Evolutionary conservation across 1,284 basidiomycete genomes (phyloP).

Genomic region (Cystobasidium sp.): DNA sequence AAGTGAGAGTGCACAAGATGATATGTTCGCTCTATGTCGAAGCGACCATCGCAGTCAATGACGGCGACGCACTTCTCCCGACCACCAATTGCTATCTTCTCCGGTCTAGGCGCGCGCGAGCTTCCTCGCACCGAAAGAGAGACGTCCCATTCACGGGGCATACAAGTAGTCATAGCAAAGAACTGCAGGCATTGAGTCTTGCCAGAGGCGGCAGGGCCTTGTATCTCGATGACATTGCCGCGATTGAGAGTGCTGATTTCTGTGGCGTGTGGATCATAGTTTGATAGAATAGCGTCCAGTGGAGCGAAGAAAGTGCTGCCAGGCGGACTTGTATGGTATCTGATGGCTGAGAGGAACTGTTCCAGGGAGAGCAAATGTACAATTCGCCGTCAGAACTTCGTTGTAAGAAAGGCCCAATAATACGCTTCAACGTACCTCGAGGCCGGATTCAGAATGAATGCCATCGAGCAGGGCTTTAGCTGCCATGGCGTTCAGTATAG

Average conservation of each 20-base stretch:
- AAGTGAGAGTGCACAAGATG: slow-evolving; percentile 62
- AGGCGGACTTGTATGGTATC: slow-evolving; percentile 36
- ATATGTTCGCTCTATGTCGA: slow-evolving; percentile 65
- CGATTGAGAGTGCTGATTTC: slow-evolving; percentile 56
- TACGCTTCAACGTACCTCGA: background rate
- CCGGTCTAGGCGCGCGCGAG: slow-evolving; percentile 9
- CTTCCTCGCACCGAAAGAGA: slow-evolving; percentile 34
- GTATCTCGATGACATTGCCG: slow-evolving; percentile 72
- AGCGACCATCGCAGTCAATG: slow-evolving; percentile 70
- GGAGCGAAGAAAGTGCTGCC: slow-evolving; percentile 44
- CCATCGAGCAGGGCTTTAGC: background rate
- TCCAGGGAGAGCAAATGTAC: background rate
- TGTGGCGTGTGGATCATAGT: slow-evolving; percentile 33
- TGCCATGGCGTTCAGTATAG: background rate
- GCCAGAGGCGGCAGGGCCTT: slow-evolving; percentile 71
- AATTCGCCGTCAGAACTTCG: too few relatives aligned
- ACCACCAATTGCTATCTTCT: slow-evolving; percentile 59
- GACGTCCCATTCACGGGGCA: slow-evolving; percentile 58
- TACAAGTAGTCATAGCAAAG: slow-evolving; percentile 66
- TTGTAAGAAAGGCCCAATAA: too few relatives aligned
- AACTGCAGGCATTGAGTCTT: slow-evolving; percentile 74
- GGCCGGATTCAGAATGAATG: slow-evolving; percentile 13
- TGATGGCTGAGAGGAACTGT: slow-evolving; percentile 44
- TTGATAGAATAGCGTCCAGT: slow-evolving; percentile 45
- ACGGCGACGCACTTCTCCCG: slow-evolving; percentile 69